These are phyloP conservation scores for Perkinsus marinus DNA, from an alignment of 169 alveolate genomes.

Conservation along the genomic window DNA sequence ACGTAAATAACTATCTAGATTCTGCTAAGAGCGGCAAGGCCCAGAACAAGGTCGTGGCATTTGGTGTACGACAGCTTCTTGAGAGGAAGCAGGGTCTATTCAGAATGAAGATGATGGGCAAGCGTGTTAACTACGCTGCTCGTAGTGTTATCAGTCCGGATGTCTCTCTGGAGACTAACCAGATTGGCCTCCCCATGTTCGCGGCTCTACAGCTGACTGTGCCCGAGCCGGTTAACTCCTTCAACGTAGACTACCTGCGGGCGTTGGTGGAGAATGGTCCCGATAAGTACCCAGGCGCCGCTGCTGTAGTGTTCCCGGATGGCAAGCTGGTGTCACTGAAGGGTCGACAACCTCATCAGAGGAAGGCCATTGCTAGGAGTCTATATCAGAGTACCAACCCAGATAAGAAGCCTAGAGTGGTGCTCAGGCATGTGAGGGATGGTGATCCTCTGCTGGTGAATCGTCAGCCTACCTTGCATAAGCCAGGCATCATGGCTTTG, in stretches of 20 bases:
- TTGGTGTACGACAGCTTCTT: constrained; percentile 79
- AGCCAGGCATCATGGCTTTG: constrained; percentile 91
- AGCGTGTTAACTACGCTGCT: constrained; percentile 95
- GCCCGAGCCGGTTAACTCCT: constrained; percentile 80
- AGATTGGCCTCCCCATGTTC: constrained; percentile 89
- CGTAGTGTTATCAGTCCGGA: constrained; percentile 97
- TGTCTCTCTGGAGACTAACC: constrained; percentile 86
- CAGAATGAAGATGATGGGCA: constrained; percentile 96
- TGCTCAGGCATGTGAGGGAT: constrained; percentile 84
- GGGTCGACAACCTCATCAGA: background rate
- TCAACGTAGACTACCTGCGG: constrained; percentile 64
- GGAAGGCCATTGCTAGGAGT: constrained; percentile 21
- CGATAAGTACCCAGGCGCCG: constrained; percentile 90
- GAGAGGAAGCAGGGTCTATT: constrained; percentile 92
- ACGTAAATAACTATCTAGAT: background rate
- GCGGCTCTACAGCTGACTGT: constrained; percentile 3
- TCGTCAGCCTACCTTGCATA: constrained; percentile 95
- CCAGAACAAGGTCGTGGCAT: background rate
- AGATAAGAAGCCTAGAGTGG: constrained; percentile 44
- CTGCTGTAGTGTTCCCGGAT: constrained; percentile 34
- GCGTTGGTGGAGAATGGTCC: constrained; percentile 85
- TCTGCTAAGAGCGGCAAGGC: background rate
- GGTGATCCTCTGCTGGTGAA: constrained; percentile 92
- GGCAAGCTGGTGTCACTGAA: constrained; percentile 20
- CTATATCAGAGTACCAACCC: background rate